Percentiles rank a stretch among this genome's conserved stretches.
Conservation (phyloP, 345 rosid species). For the Bruguiera gymnorhiza region DNA sequence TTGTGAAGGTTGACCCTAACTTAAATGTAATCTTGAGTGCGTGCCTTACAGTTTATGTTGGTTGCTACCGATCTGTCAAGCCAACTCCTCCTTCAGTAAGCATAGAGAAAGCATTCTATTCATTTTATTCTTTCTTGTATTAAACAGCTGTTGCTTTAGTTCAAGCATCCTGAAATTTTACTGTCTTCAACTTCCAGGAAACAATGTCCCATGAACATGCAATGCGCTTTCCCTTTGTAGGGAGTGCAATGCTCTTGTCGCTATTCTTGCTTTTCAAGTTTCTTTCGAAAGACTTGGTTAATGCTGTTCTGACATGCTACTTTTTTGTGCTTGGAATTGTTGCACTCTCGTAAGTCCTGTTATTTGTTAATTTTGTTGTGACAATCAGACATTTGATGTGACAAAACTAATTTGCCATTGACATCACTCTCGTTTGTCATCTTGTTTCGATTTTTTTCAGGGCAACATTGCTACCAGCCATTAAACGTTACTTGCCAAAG, state of each 20-base stretch:
- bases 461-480: constrained; percentile 86
- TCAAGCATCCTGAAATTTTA: constrained; percentile 10
- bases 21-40: constrained; percentile 90
- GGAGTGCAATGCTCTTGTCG: constrained; percentile 96
- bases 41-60: constrained; percentile 85
- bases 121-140: neutral
- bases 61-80: constrained; percentile 97
- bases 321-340: constrained; percentile 90
- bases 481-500: constrained; percentile 65
- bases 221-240: constrained; percentile 98
- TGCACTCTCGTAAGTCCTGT: constrained; percentile 87
- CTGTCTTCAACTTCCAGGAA: constrained; percentile 53
- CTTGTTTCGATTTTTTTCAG: constrained; percentile 37
- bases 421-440: constrained; percentile 14
- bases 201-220: constrained; percentile 98
- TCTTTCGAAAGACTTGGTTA: constrained; percentile 91
- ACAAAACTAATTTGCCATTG: neutral
- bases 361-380: constrained; percentile 3
- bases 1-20: constrained; percentile 85
- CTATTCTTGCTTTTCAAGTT: constrained; percentile 95
- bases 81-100: constrained; percentile 87
- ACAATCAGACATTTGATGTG: neutral
- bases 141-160: neutral
- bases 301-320: constrained; percentile 89
- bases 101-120: neutral